Base-by-base conservation (phyloP, 75 land plant species). In the Cunninghamia lanceolata region DNA sequence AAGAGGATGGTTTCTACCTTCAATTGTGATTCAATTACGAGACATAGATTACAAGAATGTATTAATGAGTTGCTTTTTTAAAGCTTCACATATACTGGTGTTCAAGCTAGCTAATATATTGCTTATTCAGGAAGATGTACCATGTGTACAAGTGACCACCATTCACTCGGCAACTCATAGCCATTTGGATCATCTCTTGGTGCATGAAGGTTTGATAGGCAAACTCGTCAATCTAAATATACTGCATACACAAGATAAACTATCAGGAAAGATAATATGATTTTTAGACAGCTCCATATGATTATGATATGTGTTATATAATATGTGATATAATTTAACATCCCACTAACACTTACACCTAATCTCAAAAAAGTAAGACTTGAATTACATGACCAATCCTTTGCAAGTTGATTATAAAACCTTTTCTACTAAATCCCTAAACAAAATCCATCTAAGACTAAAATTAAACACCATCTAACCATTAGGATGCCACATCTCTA, bases 111-210 rank as follows among this genome's bases (percentile, higher is more conserved):
- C 15, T 14, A 73, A 73, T 32, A 73, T 16, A 73, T 11, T 73
- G 70, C 28, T 66, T 32, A 34, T 4, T 34, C 36, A 73, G 36
- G 36, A 10, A 32, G 14, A 73, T 73, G 75, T 90, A 93, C 94
- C 74, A 94, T 94, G 85, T 94, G 94, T 10, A 93, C 93, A 30
- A 95, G 95, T 17, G 92, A 87, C 98, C 97, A 96, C 40, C 95
- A 93, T 84, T 96, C 97, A 90, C 98, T 96, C 19, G 97, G 95
- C 68, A 96, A 92, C 86, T 95, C 98, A n/a, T n/a, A 96, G 28
- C 98, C 97, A 91, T 95, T 96, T 28, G 97, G 97, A 81, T 96
- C 99, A 87, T 96, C 99, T 38, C 99, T 98, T 73, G 96, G 99
- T 15, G 98, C 90, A 85, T 97, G 99, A 59, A 97, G 96, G 63